phyloP scores from a whole-genome alignment of 495 filamentous ascomycete genomes.

The Penicillium riverlandense region DNA sequence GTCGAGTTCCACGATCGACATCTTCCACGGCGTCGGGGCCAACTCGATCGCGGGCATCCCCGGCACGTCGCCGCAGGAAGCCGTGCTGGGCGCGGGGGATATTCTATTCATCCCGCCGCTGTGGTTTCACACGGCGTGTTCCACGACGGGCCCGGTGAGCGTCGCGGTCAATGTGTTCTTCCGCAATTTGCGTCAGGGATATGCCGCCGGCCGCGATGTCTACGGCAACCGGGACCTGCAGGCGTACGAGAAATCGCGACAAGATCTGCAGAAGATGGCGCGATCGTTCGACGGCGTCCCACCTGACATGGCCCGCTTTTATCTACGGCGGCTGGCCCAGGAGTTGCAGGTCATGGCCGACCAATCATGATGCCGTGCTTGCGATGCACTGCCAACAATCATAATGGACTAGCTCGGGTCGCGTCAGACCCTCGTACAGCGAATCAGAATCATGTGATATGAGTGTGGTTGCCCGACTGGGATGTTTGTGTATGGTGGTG shows the following conservation, averaged over 20 bases:
- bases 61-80: constrained; percentile 59
- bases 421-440: not conserved
- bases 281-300: constrained; percentile 63
- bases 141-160: constrained; percentile 53
- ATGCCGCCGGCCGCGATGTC: constrained; percentile 72
- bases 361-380: constrained; percentile 9
- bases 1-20: constrained; percentile 70
- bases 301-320: constrained; percentile 61
- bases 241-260: constrained; percentile 73
- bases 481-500: too few relatives aligned
- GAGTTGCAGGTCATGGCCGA: constrained; percentile 49
- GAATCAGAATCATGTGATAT: not conserved
- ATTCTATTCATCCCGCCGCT: constrained; percentile 74
- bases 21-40: constrained; percentile 45
- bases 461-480: constrained; percentile 2
- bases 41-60: constrained; percentile 31
- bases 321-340: constrained; percentile 63
- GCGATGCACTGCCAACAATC: too few relatives aligned
- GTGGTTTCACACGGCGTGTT: constrained; percentile 73
- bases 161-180: constrained; percentile 86
- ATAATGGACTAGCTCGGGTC: too few relatives aligned
- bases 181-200: constrained; percentile 57
- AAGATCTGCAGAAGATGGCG: constrained; percentile 59
- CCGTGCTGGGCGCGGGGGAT: constrained; percentile 59
- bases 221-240: constrained; percentile 84